Evolutionary conservation across 2,329 filamentous ascomycete species (phyloP), one percentile per base, ranked within the genome.

Genomic region (Torrubiellomyces zombiae): DNA sequence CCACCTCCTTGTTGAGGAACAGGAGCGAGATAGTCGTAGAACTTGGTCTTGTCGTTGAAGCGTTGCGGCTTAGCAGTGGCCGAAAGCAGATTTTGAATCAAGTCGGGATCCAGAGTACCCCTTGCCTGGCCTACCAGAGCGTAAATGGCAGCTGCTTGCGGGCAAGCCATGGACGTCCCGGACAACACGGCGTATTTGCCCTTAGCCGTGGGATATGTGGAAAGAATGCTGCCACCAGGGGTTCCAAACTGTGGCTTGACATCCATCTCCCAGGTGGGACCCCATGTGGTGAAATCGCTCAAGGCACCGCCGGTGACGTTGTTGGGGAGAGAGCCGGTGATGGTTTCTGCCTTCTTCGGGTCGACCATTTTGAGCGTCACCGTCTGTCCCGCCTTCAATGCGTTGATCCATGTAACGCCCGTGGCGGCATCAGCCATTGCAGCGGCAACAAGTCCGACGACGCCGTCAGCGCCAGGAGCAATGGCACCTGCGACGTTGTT

Each of bases 161-260:
- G 67, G 17, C 58, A 60, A 3, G 67, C 57, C 69, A 75, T 74
- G 2, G 66, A 71, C 0, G 66, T 71, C 9, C 67, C 67, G 17
- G 53, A 67, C 14, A 58, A 44, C 2, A 69, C 55, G 13, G 54
- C 56, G 26, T 69, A 74, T 16, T 48, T 45, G 14, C 60, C 60
- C 16, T 50, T 38, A 4, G 45, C 44, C 4, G 39, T 30, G 0
- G 62, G 66, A 33, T 53, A 73, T 0, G 67, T 72, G 7, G 66
- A 69, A 14, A 74, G 44, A 22, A 74, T 70, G 25, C 55, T 54
- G 23, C 64, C 64, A 18, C 68, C 67, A 3, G 65, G 60, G 2
- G 63, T 51, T n/a, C 56, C 59, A 20, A 69, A 43, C 34, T 69
- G 56, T 1, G 67, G 66, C 43, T 67, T 68, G 23, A 63, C 43